Percentiles rank a stretch among this genome's conserved stretches.
Conservation (phyloP, 495 filamentous ascomycete genomes). For the Xylaria telfairii region DNA sequence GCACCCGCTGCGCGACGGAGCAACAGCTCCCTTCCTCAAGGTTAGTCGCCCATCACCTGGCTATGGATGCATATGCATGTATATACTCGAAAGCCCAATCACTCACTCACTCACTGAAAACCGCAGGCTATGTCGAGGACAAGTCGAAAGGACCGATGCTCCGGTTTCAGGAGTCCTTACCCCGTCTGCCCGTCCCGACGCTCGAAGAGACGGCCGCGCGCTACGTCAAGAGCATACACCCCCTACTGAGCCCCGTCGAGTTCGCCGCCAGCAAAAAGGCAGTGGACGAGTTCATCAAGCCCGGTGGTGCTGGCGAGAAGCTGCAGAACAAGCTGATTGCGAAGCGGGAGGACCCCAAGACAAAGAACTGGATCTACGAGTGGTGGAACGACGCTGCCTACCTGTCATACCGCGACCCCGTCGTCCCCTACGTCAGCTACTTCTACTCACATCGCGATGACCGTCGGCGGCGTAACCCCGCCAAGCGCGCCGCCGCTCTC, state of each 20-base stretch:
- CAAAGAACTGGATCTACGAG: constrained; percentile 93
- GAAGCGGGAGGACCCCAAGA: constrained; percentile 79
- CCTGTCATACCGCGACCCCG: constrained; percentile 89
- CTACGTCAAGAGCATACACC: constrained; percentile 92
- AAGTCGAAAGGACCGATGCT: constrained; percentile 90
- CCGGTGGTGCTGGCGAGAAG: constrained; percentile 79
- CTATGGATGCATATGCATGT: constrained; percentile 24
- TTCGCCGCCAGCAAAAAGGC: constrained; percentile 78
- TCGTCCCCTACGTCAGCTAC: constrained; percentile 98
- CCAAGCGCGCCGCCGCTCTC: constrained; percentile 90
- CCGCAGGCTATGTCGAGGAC: constrained; percentile 88
- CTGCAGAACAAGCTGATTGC: constrained; percentile 89
- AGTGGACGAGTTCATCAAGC: constrained; percentile 80
- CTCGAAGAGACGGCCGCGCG: constrained; percentile 91
- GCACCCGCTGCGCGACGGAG: constrained; percentile 57
- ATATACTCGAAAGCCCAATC: too few species aligned
- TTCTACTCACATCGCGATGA: constrained; percentile 99
- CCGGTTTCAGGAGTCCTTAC: constrained; percentile 94
- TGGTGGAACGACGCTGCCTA: constrained; percentile 99
- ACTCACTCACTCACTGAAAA: constrained; percentile 22
- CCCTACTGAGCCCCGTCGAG: constrained; percentile 75
- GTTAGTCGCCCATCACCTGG: constrained; percentile 40
- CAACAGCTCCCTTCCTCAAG: constrained; percentile 66
- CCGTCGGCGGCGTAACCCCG: constrained; percentile 82
- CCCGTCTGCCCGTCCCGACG: constrained; percentile 86